phyloP scores from a whole-genome alignment of 1,284 basidiomycete genomes.

The Naganishia sp. region DNA sequence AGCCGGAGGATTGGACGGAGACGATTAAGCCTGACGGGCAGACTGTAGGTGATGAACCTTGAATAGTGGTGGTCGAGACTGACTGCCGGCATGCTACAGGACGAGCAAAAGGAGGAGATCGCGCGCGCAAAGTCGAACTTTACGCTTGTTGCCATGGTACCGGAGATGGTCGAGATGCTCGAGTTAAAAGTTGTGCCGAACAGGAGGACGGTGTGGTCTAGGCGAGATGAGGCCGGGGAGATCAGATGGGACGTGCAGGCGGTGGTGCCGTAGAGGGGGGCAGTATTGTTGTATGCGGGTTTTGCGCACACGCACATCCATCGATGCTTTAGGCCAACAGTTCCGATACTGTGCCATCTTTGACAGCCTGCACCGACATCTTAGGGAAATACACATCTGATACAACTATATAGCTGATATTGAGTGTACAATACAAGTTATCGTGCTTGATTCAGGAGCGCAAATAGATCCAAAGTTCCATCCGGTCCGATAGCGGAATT shows the following conservation, averaged over 20 bases:
- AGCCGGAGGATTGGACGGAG: conserved; percentile 42
- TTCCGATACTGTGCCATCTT: background rate
- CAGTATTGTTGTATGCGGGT: background rate
- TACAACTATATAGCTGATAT: background rate
- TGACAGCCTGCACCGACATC: too few species aligned
- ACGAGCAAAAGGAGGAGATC: conserved; percentile 39
- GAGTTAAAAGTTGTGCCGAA: conserved; percentile 50
- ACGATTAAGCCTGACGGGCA: conserved; percentile 37
- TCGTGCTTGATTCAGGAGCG: conserved; percentile 10
- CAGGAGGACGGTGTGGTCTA: conserved; percentile 36
- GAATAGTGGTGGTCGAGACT: background rate
- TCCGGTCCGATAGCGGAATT: conserved; percentile 9
- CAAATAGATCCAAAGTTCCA: conserved; percentile 20
- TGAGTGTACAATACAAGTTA: background rate
- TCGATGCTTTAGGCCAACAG: background rate
- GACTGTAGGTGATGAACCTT: conserved; percentile 17
- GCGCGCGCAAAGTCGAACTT: conserved; percentile 44
- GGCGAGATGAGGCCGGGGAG: conserved; percentile 1
- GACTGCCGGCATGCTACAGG: background rate
- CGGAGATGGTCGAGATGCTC: conserved; percentile 46
- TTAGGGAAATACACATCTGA: background rate
- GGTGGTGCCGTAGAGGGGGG: conserved; percentile 11
- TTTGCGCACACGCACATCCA: background rate
- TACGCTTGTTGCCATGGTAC: conserved; percentile 46
- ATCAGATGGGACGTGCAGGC: conserved; percentile 16